Evolutionary conservation across 2,329 filamentous ascomycete genomes (phyloP).

Genomic region (Pseudodiploospora longispora): DNA sequence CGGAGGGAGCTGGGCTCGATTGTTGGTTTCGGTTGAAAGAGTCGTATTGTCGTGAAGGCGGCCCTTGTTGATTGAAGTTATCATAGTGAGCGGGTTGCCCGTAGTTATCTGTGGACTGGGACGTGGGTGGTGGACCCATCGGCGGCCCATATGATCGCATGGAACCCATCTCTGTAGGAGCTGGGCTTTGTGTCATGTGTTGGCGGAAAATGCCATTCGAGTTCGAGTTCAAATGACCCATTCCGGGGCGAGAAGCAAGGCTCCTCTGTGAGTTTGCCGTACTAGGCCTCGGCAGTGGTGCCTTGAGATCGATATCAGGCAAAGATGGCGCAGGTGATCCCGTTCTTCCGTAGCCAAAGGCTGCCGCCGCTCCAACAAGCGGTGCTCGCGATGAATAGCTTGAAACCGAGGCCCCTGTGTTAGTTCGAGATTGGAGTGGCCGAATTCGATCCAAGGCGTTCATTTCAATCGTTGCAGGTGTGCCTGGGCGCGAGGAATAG

Average conservation of each 20-base stretch:
- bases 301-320: constrained; percentile 17
- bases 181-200: constrained; percentile 22
- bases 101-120: constrained; percentile 23
- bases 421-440: constrained; percentile 36
- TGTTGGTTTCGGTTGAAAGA: no score
- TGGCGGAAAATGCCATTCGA: constrained; percentile 9
- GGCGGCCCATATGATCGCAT: constrained; percentile 25
- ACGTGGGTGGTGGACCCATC: constrained; percentile 23
- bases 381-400: constrained; percentile 59
- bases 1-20: no score
- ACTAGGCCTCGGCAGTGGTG: constrained; percentile 23
- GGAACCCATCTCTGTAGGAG: constrained; percentile 17
- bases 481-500: constrained; percentile 53
- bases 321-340: constrained; percentile 29
- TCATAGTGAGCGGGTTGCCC: no score
- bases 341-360: constrained; percentile 46
- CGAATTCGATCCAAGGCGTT: constrained; percentile 44
- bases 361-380: constrained; percentile 49
- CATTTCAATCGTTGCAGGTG: constrained; percentile 45
- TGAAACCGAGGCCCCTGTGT: constrained; percentile 49
- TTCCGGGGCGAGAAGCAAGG: constrained; percentile 14
- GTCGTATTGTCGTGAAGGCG: no score
- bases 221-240: constrained; percentile 12
- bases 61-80: no score
- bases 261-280: constrained; percentile 29